Base-by-base conservation (phyloP, 1,139 yeast genomes). In the Schwanniomyces etchellsii region DNA sequence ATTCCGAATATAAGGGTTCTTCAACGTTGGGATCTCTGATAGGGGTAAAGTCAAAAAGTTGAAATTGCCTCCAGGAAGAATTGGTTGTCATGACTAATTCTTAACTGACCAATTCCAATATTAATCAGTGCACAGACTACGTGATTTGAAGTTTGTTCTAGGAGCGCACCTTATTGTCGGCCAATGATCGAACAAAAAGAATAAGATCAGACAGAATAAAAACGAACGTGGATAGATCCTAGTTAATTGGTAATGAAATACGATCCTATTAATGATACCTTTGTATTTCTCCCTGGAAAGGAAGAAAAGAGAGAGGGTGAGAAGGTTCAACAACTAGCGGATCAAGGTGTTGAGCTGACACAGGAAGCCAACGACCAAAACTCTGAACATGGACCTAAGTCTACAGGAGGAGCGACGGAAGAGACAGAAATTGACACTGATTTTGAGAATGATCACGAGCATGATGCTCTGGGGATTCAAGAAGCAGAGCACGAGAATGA, bases 1-100 rank as follows among this genome's bases (percentile, higher is more conserved):
- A 77, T 48, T 85, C 95, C n/a, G 95, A 83, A 52, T 81, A 89
- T 21, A 88, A 61, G 0, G 84, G 78, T 4, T 70, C 65, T 3
- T 65, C 65, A 39, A 72, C 69, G 36, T 72, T 64, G 5, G 97
- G 97, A 51, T 91, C 97, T 41, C 79, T 64, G 22, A 91, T 81
- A 4, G 96, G 96, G 1, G 79, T 70, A 28, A 76, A 70, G 35
- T 88, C 96, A 54, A 84, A 88, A 55, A 91, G 81, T 43, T 84
- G 89, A 57, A 91, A 84, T 46, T 84, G 95, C 38, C 93, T 70
- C 96, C 96, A 88, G 17, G 77, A 60, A 11, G 69, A 37, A 7
- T 55, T 48, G 16, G 51, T 29, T 1, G 57, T 43, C 52, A 50
- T 47, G 16, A 16, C 24, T 14, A 9, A 30, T 5, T 25, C 14